Evolutionary conservation across 2,329 filamentous ascomycete species (phyloP).

Genomic region (Leptographium galeiforme): DNA sequence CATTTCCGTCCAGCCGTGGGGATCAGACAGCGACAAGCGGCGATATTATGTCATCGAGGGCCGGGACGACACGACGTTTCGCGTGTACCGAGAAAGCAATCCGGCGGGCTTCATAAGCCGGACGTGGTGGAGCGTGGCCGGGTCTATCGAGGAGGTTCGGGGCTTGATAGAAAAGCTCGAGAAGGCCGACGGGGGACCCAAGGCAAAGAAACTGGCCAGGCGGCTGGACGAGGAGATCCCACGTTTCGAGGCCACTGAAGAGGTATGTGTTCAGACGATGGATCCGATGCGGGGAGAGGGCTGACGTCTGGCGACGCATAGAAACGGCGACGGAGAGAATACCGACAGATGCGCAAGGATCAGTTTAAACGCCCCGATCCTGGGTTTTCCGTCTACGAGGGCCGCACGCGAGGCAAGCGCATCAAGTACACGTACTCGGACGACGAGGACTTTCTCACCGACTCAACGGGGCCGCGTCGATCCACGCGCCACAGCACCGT

Average conservation of each 20-base stretch:
- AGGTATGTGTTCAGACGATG: slow-evolving; percentile 37
- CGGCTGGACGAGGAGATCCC: slow-evolving; percentile 71
- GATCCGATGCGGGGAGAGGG: background rate
- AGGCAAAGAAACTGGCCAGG: slow-evolving; percentile 63
- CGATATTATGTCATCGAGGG: slow-evolving; percentile 92
- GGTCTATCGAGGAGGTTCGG: slow-evolving; percentile 75
- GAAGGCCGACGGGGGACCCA: slow-evolving; percentile 63
- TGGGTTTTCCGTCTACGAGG: slow-evolving; percentile 89
- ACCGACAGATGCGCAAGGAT: slow-evolving; percentile 72
- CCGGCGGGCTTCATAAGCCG: slow-evolving; percentile 53
- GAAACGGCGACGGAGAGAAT: slow-evolving; percentile 90
- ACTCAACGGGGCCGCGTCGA: slow-evolving; percentile 47
- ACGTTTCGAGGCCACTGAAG: slow-evolving; percentile 84
- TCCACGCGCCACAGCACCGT: slow-evolving; percentile 69
- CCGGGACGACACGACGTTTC: slow-evolving; percentile 83
- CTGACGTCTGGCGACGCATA: slow-evolving; percentile 19
- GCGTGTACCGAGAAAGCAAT: slow-evolving; percentile 88
- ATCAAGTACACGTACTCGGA: slow-evolving; percentile 95
- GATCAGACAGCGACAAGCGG: slow-evolving; percentile 67
- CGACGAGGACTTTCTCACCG: slow-evolving; percentile 60
- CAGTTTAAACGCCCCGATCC: slow-evolving; percentile 78
- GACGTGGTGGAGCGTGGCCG: slow-evolving; percentile 89
- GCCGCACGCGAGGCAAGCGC: slow-evolving; percentile 87
- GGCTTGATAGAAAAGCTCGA: slow-evolving; percentile 63
- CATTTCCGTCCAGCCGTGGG: slow-evolving; percentile 68